phyloP scores from a whole-genome alignment of 1,284 basidiomycete genomes.

The Malassezia psittaci region DNA sequence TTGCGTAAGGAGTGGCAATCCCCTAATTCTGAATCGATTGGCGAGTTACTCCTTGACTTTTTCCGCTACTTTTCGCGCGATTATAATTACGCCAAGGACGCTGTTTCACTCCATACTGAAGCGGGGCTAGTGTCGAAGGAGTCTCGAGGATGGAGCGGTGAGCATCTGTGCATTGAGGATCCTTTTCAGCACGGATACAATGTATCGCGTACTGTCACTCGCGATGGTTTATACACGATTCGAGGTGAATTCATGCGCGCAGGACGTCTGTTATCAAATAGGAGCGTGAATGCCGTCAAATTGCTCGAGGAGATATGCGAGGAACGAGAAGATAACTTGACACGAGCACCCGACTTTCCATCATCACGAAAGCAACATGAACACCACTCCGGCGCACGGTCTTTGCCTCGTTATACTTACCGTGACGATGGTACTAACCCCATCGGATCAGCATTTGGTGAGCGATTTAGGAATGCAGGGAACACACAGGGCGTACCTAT shows the following conservation, averaged over 20 bases:
- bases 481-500: too few species aligned
- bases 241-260: conserved; percentile 98
- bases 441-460: too few species aligned
- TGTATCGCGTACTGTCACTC: conserved; percentile 88
- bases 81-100: conserved; percentile 81
- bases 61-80: conserved; percentile 92
- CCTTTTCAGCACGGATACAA: conserved; percentile 93
- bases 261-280: conserved; percentile 53
- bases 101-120: conserved; percentile 72
- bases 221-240: conserved; percentile 89
- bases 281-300: conserved; percentile 26
- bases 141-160: conserved; percentile 81
- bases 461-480: too few species aligned
- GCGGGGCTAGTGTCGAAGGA: conserved; percentile 76
- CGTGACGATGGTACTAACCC: too few species aligned
- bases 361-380: conserved; percentile 3
- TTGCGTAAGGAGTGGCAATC: conserved; percentile 84
- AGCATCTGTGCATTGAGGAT: conserved; percentile 59
- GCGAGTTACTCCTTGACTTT: conserved; percentile 93
- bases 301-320: conserved; percentile 43
- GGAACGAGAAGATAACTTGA: conserved; percentile 43
- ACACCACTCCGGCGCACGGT: neutral
- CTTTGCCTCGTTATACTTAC: neutral
- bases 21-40: conserved; percentile 82
- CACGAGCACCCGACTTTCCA: conserved; percentile 36